Base-by-base conservation (phyloP, 2,329 filamentous ascomycete genomes). In the Ceratocystis cubensis region DNA sequence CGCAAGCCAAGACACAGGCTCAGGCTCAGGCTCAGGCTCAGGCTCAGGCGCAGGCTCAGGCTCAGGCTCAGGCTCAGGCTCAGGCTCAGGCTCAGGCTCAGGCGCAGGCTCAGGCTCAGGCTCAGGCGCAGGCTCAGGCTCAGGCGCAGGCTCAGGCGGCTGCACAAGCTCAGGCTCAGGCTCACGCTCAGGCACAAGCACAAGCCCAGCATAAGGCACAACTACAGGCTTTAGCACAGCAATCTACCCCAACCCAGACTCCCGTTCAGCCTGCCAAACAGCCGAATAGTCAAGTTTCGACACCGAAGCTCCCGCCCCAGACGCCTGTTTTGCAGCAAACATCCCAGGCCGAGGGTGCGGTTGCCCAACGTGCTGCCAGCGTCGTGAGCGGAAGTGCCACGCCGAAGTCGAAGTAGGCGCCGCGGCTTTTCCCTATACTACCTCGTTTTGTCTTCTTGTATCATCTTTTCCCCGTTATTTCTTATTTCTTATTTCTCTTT, bases 321-420 rank as follows among this genome's bases (percentile, higher is more conserved):
- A 46, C 45, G 7, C 28, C 63, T 7, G 41, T 56, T 2, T 46
- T 63, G 22, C 56, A 56, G 22, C 57, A 63, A 25, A 33, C 66
- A 10, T 25, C 61, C 6, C 61, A 63, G n/a, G 33, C 33, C 15
- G 59, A 66, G 48, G 62, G 57, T 44, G 50, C 33, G n/a, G 50
- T 41, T 7, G 46, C 57, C 3, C 48, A 64, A 15, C 62, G 69
- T 25, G 70, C 70, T n/a, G 70, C 72, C 46, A 74, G 76, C 46
- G 75, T 77, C 65, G 70, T 75, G 15, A 78, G 76, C 53, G 74
- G 75, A 48, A 78, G 76, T 50, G 76, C 75, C 45, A 78, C 76
- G 7, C 76, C 76, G 20, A 62, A 63, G 41, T 33, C 59, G n/a
- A 68, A 65, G 48, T 64, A 56, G 56, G 37, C 20, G 17, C n/a